phyloP scores from a whole-genome alignment of 768 basidiomycete species.

The Pleurotus cornucopiae region DNA sequence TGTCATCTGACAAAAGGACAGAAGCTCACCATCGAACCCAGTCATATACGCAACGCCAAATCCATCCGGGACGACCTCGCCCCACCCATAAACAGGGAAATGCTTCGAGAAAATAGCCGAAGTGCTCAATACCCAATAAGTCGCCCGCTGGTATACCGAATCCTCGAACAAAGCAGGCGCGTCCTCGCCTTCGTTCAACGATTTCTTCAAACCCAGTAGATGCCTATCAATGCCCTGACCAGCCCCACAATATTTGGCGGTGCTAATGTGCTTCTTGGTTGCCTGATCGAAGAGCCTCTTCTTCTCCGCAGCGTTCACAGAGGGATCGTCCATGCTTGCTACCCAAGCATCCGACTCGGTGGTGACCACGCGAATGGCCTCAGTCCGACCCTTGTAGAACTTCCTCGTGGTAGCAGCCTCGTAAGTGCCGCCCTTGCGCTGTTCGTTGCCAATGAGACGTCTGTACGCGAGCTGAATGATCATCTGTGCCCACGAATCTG shows the following conservation, averaged over 20 bases:
- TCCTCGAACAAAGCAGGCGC: slow-evolving; percentile 73
- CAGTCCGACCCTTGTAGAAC: slow-evolving; percentile 88
- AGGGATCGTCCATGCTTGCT: slow-evolving; percentile 61
- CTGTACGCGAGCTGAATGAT: slow-evolving; percentile 86
- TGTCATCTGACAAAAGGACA: not conserved
- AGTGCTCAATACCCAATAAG: slow-evolving; percentile 87
- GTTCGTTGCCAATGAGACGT: slow-evolving; percentile 52
- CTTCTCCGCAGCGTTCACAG: slow-evolving; percentile 34
- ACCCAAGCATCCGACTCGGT: slow-evolving; percentile 76
- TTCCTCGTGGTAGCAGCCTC: slow-evolving; percentile 90
- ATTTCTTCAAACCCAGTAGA: slow-evolving; percentile 75
- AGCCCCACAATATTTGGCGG: slow-evolving; percentile 62
- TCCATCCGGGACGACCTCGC: slow-evolving; percentile 90
- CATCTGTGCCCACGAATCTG: slow-evolving; percentile 95
- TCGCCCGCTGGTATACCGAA: slow-evolving; percentile 65
- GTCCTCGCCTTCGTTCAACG: slow-evolving; percentile 56
- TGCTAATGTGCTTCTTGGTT: slow-evolving; percentile 54
- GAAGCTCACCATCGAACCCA: slow-evolving; percentile 65
- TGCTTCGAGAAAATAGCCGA: slow-evolving; percentile 85
- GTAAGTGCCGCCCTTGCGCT: slow-evolving; percentile 76
- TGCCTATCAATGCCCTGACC: slow-evolving; percentile 86
- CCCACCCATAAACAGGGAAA: slow-evolving; percentile 89
- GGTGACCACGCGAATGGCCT: slow-evolving; percentile 85
- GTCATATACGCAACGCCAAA: slow-evolving; percentile 96
- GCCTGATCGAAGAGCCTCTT: slow-evolving; percentile 56